Evolutionary conservation across 805 yeast species (phyloP).

Genomic region (Kodamaea sagamina): DNA sequence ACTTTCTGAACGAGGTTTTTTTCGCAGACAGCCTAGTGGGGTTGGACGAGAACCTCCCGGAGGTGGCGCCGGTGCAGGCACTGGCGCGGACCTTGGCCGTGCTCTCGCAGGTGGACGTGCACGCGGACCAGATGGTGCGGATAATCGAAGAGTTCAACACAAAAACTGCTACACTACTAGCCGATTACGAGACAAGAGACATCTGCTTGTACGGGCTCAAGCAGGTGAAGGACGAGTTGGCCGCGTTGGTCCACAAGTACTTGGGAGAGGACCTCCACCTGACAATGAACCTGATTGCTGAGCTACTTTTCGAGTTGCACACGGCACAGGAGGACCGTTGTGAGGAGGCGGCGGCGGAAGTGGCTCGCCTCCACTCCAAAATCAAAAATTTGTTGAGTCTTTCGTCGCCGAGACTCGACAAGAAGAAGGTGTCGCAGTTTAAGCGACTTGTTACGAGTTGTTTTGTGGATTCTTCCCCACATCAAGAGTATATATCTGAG

Average conservation of each 20-base stretch:
- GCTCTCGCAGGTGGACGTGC: constrained; percentile 10
- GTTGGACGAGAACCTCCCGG: constrained; percentile 14
- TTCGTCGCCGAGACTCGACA: not conserved
- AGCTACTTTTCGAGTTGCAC: constrained; percentile 17
- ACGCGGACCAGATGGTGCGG: constrained; percentile 8
- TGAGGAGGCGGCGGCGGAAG: constrained; percentile 1
- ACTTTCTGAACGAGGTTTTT: constrained; percentile 19
- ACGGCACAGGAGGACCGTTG: constrained; percentile 1
- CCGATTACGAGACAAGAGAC: constrained; percentile 6
- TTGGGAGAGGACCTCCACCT: constrained; percentile 15
- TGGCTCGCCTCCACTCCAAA: constrained; percentile 1
- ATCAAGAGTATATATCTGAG: constrained; percentile 9
- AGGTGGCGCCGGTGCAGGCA: constrained; percentile 11
- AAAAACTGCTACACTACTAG: constrained; percentile 4
- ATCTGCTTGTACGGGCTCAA: constrained; percentile 9
- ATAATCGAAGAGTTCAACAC: constrained; percentile 15
- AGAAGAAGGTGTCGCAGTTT: constrained; percentile 6
- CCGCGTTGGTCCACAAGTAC: constrained; percentile 11
- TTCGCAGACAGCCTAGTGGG: constrained; percentile 16
- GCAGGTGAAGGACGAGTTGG: constrained; percentile 11
- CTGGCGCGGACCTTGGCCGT: constrained; percentile 10
- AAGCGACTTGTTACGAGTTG: constrained; percentile 1
- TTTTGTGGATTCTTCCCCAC: constrained; percentile 8
- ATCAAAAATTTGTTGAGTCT: constrained; percentile 4
- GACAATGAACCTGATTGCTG: constrained; percentile 15